Base-by-base conservation (phyloP, 1,284 basidiomycete species). In the Grifola frondosa region DNA sequence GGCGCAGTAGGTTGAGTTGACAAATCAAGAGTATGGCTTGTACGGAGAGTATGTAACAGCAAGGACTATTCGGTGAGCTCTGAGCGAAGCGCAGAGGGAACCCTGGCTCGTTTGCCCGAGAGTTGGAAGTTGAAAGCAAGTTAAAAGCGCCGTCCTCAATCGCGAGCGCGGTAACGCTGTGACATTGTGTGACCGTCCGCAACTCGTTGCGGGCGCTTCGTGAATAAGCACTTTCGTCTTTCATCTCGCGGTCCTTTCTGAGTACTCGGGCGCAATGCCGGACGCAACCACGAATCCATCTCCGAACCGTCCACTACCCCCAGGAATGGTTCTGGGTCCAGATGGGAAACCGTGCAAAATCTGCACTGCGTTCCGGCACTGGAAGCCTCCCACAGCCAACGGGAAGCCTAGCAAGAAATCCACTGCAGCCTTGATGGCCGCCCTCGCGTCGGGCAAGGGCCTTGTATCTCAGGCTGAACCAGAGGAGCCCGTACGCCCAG, bases 271-370 rank as follows among this genome's bases (percentile, higher is more conserved):
- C 7, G 30, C 30, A n/a, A 31, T 15, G 30, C 13, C 30, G n/a
- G 30, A 31, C 30, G 13, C 30, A 17, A 6, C 30, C n/a, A n/a
- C 39, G 10, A 26, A 37, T 24, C 42, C 50, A 13, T 23, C 44
- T 1, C 33, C 51, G 0, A 49, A 47, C 16, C 16, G 45, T 7
- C 31, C 54, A 1, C 59, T 74, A 1, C 86, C 88, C 1, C 86
- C 88, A 3, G 92, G 91, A 2, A 82, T 91, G 71, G 78, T 95
- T 43, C 69, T 97, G 48, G 93, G 90, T 2, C 87, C 89, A 21
- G 90, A 97, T 55, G 94, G 94, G 19, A 96, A 94, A 66, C 91
- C 90, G 0, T 97, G 94, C 74, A 95, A 91, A 70, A 83, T 88
- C 28, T 93, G 92, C 64, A 89, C 83, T 38, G 83, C 88, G 31